Base-by-base conservation (phyloP, 768 basidiomycete species). In the Brasilioporus rufonigricans region DNA sequence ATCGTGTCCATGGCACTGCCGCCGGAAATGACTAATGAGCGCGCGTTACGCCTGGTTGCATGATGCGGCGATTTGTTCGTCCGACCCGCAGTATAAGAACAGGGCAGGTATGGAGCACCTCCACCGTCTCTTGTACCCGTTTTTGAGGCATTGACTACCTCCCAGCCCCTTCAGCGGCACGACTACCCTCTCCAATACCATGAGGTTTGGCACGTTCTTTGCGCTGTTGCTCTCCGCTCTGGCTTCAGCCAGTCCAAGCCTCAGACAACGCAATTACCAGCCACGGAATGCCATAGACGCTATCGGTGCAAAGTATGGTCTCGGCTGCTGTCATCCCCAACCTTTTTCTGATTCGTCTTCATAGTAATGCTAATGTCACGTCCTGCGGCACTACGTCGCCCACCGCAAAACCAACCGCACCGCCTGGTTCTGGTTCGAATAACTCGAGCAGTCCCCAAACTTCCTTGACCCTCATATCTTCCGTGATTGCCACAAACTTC, bases 401-500 rank as follows among this genome's bases (percentile, higher is more conserved):
- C n/a, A n/a, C n/a, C n/a, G n/a, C n/a, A n/a, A n/a, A n/a, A n/a
- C n/a, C n/a, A n/a, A n/a, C n/a, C n/a, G n/a, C n/a, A n/a, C n/a
- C 11, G 32, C 10, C 29, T 41, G 53, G 41, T 33, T 50, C 59
- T 43, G 52, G 54, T 38, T 48, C 56, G 19, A 54, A 60, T 18
- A 72, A 61, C 47, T 59, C 63, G 11, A 60, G 47, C 52, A 46
- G 29, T 33, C 35, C 62, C 2, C 69, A 71, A 41, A 50, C 56
- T 36, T 71, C 69, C 5, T 51, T 72, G 46, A 76, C 75, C 12
- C 77, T 83, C 41, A 61, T 76, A 29, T 71, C 78, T 36, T 70
- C 68, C 4, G 79, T 87, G 24, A 75, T 89, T 53, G 80, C 82
- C 13, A 57, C 63, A 5, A 80, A 80, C n/a, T 85, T 87, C 55